Conservation (phyloP, 257 asterid genomes). For the Solanum appendiculatum region DNA sequence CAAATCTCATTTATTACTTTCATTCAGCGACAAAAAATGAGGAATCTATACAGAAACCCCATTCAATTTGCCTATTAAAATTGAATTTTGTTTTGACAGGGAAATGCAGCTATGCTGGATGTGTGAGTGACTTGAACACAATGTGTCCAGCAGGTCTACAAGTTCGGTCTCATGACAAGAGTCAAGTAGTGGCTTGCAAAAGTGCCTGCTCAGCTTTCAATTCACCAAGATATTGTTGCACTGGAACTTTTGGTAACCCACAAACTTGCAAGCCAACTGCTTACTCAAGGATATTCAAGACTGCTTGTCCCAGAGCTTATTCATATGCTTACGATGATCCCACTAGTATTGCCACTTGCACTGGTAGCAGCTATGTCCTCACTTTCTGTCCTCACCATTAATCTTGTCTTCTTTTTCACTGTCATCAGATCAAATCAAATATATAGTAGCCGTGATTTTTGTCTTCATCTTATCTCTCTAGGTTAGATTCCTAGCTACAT, state of each 20-base stretch:
- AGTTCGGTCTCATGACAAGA: conserved; percentile 69
- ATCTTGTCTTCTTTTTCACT: conserved; percentile 1
- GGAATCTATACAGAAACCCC: no score
- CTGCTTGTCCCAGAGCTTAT: conserved; percentile 91
- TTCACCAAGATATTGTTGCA: conserved; percentile 88
- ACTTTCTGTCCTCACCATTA: conserved; percentile 87
- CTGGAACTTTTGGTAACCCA: conserved; percentile 75
- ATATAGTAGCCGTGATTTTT: background rate
- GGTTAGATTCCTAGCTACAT: background rate
- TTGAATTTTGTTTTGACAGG: conserved; percentile 39
- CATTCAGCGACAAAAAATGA: no score
- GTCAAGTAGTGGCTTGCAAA: conserved; percentile 75
- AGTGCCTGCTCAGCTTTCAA: conserved; percentile 91
- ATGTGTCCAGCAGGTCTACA: conserved; percentile 99
- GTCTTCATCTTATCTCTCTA: background rate
- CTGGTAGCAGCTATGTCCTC: conserved; percentile 61
- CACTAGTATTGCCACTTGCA: conserved; percentile 90
- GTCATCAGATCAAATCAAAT: background rate
- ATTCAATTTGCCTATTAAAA: no score
- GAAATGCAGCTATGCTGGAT: conserved; percentile 80
- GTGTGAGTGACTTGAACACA: conserved; percentile 75
- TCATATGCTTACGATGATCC: conserved; percentile 99
- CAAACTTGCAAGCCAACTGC: conserved; percentile 93
- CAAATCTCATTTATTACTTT: no score
- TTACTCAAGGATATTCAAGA: conserved; percentile 74